Evolutionary conservation across 2,329 filamentous ascomycete species (phyloP), one percentile per base, ranked within the genome.

Genomic region (Sporothrix pseudoabietina): DNA sequence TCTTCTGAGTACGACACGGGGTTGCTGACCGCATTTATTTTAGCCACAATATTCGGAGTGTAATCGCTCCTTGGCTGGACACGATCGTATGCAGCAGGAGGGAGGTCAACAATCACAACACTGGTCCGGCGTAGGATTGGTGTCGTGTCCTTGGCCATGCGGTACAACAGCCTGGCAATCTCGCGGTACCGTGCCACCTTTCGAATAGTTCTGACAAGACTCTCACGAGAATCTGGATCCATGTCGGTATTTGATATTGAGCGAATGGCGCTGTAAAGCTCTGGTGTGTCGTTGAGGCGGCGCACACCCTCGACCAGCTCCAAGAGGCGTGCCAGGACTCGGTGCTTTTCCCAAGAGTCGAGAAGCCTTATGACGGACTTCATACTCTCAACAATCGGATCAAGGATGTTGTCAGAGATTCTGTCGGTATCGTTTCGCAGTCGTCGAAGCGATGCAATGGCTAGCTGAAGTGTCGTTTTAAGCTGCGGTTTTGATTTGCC

Each of bases 111-210:
- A 14, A 32, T 4, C 2, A 65, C 32, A 16, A 71, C 32, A 7
- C 26, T 65, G 22, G 59, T 52, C 8, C 41, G 70, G 5, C 70
- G 70, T 19, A 63, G 14, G 9, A 66, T 14, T n/a, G 59, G 57
- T 16, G 49, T 35, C 16, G 49, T 35, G 7, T 30, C 47, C 22
- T 78, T 81, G 0, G 83, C 82, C 4, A 74, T 77, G 3, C 78
- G 77, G 72, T 78, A 79, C 1, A 85, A 76, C 30, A 79, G 77
- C 9, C 75, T 73, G 14, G 82, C 79, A 54, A 78, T 77, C 59
- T 83, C 78, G 19, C 77, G 77, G 66, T 84, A 85, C 69, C 80
- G 78, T 10, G 81, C 78, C 3, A 84, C 78, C 73, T 84, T 84
- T 0, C 26, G 68, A 0, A 84, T 69, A 3, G 76, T 76, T 4